Base-by-base conservation (phyloP, 257 asterid genomes). In the Plantago major region DNA sequence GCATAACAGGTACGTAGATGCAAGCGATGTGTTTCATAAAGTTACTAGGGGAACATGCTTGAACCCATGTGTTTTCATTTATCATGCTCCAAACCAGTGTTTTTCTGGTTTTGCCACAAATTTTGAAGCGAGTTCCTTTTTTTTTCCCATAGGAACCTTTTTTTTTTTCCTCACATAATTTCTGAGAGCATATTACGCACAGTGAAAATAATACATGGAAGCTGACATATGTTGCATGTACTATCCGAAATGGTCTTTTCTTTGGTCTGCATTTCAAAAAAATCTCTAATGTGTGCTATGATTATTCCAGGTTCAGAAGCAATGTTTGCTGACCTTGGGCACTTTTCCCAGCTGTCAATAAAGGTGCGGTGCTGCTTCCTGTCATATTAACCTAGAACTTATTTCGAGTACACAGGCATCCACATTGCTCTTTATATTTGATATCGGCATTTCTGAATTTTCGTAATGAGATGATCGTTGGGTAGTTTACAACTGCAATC, bases 281-380 rank as follows among this genome's bases (percentile, higher is more conserved):
- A 53, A 66, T 64, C 26, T 30, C 18, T 66, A 46, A 46, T 43
- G 12, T 45, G 14, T n/a, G 28, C 51, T 33, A 51, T 46, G 13
- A 45, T 38, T 43, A 55, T 66, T 66, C 60, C 94, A 90, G 98
- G 98, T 75, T 91, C 98, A 6, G 98, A 91, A 81, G 98, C 98
- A 42, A 91, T 91, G 98, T 91, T 85, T 76, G 98, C 98, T 62
- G 98, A 91, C 78, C 92, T 91, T 0, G 98, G 98, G 58, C 98
- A 91, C 73, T 91, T 91, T 69, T 82, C 96, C 62, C 96, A 88
- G 84, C 73, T 82, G 38, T 91, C 98, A 3, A 85, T 91, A 67
- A 80, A 91, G 95, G 98, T 86, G 73, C 7, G 48, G 11, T 16
- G 10, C 14, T 40, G 15, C n/a, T 62, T 48, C 50, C 63, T 60